phyloP scores from a whole-genome alignment of 1,284 basidiomycete species.

The Heliocybe sulcata region DNA sequence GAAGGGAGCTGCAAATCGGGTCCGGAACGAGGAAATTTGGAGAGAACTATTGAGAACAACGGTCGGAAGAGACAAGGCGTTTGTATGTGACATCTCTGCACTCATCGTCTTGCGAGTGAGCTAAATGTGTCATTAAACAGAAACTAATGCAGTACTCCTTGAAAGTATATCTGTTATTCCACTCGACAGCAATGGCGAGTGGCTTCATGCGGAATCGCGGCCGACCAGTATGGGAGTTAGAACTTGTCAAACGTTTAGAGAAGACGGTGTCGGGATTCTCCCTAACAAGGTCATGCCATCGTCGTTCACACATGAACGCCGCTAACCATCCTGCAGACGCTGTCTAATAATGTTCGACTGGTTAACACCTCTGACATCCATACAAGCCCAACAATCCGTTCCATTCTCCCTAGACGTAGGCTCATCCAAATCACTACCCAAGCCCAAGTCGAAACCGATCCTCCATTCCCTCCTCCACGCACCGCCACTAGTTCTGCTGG shows the following conservation, averaged over 20 bases:
- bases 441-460: constrained; percentile 34
- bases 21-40: constrained; percentile 64
- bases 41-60: constrained; percentile 68
- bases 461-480: constrained; percentile 68
- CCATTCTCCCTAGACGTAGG: constrained; percentile 35
- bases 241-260: constrained; percentile 49
- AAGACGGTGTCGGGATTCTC: constrained; percentile 61
- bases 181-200: constrained; percentile 40
- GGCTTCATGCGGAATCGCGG: constrained; percentile 35
- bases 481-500: constrained; percentile 76
- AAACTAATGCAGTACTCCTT: constrained; percentile 81
- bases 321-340: constrained; percentile 42
- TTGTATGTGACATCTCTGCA: no score
- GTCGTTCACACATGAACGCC: constrained; percentile 1
- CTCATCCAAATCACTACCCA: constrained; percentile 13
- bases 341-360: constrained; percentile 76
- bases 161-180: constrained; percentile 65
- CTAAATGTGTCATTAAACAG: no score
- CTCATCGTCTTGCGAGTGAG: no score
- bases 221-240: constrained; percentile 44
- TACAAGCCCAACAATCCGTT: constrained; percentile 56
- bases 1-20: constrained; percentile 31
- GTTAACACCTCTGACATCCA: constrained; percentile 62
- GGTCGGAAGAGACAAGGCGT: constrained; percentile 72
- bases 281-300: constrained; percentile 50